Percentiles rank a stretch among this genome's conserved stretches.
Evolutionary conservation across 306 rosid species (phyloP).

Genomic region (Prunus davidiana): DNA sequence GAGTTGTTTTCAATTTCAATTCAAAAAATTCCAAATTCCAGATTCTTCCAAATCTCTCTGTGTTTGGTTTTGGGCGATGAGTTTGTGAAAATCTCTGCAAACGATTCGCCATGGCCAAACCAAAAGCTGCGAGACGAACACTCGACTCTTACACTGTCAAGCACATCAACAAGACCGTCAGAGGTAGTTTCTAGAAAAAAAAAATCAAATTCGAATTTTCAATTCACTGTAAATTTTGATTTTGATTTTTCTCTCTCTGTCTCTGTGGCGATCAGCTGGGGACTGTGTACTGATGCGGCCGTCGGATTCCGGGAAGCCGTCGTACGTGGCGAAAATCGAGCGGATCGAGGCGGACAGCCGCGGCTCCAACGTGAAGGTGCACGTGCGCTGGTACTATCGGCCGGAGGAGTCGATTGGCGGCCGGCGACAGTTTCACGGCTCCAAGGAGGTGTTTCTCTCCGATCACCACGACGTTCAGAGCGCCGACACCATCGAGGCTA

Average conservation of each 20-base stretch:
- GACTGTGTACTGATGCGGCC: conserved; percentile 97
- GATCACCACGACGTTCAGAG: conserved; percentile 93
- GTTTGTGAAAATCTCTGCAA: background rate
- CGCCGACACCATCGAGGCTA: conserved; percentile 83
- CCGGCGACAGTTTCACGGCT: conserved; percentile 96
- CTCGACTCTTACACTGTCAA: conserved; percentile 93
- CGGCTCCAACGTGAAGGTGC: conserved; percentile 85
- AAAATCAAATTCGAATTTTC: background rate
- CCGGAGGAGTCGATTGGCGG: conserved; percentile 99
- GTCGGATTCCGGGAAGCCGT: conserved; percentile 71
- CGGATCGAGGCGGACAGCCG: conserved; percentile 93
- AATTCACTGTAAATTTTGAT: background rate
- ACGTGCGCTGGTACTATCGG: conserved; percentile 95
- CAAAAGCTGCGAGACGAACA: conserved; percentile 84
- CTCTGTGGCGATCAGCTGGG: conserved; percentile 43
- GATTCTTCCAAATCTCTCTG: too few species aligned
- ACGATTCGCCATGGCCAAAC: conserved; percentile 65
- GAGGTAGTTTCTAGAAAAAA: conserved; percentile 37
- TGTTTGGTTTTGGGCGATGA: background rate
- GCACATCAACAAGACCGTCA: conserved; percentile 66
- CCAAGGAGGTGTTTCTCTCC: conserved; percentile 91
- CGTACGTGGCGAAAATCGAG: conserved; percentile 92
- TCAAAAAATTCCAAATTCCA: background rate
- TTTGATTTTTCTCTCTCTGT: background rate
- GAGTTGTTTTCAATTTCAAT: background rate